Conservation (phyloP, 2,329 filamentous ascomycete species). For the Colletotrichum lupini region DNA sequence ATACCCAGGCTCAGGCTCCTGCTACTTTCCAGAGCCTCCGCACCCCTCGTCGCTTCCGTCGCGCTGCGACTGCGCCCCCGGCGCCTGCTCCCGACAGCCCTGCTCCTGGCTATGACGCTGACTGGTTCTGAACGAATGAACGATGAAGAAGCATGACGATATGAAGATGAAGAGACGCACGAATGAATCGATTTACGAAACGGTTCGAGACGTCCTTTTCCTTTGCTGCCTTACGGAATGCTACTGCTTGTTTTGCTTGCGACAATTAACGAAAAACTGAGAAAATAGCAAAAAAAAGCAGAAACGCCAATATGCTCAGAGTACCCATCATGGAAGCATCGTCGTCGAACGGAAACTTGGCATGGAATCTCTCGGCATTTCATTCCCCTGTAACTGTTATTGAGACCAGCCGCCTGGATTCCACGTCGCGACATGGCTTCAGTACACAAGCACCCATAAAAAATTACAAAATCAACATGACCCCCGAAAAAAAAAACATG, state of each 20-base stretch:
- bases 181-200: neutral
- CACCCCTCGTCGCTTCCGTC: conserved; percentile 25
- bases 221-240: too few species aligned
- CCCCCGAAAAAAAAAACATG: neutral
- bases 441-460: neutral
- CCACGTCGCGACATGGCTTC: neutral
- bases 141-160: neutral
- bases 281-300: too few species aligned
- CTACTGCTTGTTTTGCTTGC: neutral
- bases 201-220: neutral
- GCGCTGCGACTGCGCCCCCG: conserved; percentile 23
- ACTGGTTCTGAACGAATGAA: conserved; percentile 22
- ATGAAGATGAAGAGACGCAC: neutral
- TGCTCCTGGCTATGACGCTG: conserved; percentile 26
- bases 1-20: neutral
- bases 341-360: neutral
- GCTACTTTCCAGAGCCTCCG: conserved; percentile 17
- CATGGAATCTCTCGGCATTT: neutral
- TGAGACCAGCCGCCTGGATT: too few species aligned
- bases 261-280: neutral
- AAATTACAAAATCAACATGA: neutral
- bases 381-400: neutral
- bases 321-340: neutral
- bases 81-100: conserved; percentile 17
- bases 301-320: neutral